A percentile compares a stretch with the other conserved stretches of the same genome.
phyloP scores from a whole-genome alignment of 306 rosid species.

The Prunus salicina region DNA sequence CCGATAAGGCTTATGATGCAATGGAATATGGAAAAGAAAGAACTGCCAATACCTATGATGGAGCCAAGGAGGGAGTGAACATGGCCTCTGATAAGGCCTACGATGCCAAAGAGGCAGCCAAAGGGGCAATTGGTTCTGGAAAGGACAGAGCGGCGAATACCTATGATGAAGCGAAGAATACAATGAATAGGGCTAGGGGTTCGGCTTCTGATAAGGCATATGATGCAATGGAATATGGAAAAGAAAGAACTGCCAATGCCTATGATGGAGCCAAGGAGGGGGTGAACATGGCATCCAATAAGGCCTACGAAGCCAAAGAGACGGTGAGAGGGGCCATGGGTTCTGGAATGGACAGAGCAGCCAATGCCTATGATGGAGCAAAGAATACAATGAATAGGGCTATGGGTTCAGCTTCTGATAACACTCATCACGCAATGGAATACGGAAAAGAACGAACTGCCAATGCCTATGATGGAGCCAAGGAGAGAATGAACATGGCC shows the following conservation, averaged over 20 bases:
- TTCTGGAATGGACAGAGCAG: not conserved
- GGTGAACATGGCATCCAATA: not conserved
- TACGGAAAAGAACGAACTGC: constrained; percentile 24
- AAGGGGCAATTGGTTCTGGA: not conserved
- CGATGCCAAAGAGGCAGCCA: constrained; percentile 16
- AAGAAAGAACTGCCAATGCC: constrained; percentile 16
- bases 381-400: not conserved
- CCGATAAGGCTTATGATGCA: not conserved
- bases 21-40: constrained; percentile 1
- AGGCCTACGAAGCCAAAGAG: not conserved
- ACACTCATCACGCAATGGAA: not conserved
- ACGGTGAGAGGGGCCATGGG: not conserved
- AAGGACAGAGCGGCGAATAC: constrained; percentile 9
- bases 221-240: constrained; percentile 14
- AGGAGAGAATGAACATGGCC: not conserved
- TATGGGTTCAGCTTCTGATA: not conserved
- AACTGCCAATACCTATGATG: constrained; percentile 16
- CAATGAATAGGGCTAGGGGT: not conserved
- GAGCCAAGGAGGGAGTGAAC: not conserved
- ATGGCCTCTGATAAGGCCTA: constrained; percentile 16
- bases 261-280: constrained; percentile 1
- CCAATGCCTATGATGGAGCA: not conserved
- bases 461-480: constrained; percentile 12
- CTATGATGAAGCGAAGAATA: constrained; percentile 11
- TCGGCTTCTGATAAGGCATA: not conserved